Conservation (phyloP, 352 stramenopile genomes). For the Phytophthora idaei region DNA sequence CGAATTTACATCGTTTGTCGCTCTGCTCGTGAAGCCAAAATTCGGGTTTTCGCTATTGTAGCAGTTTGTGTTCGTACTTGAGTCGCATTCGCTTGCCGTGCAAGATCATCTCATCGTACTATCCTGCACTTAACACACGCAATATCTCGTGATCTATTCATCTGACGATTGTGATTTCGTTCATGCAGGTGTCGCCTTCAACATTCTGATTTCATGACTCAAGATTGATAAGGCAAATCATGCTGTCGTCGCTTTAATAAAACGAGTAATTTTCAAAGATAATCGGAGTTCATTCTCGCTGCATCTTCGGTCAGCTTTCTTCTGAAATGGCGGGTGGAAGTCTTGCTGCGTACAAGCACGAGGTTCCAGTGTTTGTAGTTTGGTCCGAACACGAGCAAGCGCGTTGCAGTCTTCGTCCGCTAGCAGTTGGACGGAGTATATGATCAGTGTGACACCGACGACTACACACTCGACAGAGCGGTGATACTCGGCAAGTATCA, state of each 20-base stretch:
- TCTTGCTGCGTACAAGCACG: conserved; percentile 16
- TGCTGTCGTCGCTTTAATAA: no score
- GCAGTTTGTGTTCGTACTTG: conserved; percentile 45
- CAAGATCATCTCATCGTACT: conserved; percentile 26
- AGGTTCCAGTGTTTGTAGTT: neutral
- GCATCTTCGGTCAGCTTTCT: conserved; percentile 5
- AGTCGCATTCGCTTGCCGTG: conserved; percentile 27
- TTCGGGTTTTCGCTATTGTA: conserved; percentile 34
- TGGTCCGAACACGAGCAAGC: conserved; percentile 20
- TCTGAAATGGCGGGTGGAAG: conserved; percentile 19
- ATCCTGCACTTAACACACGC: neutral
- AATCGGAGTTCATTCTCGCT: no score
- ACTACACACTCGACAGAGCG: conserved; percentile 58
- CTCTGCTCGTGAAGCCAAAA: conserved; percentile 14
- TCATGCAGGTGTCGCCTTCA: neutral
- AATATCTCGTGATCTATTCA: no score
- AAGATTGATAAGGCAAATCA: no score
- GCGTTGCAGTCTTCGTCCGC: conserved; percentile 10
- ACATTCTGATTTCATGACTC: neutral
- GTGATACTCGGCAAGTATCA: conserved; percentile 43
- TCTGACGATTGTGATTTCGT: neutral
- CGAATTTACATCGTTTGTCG: conserved; percentile 23
- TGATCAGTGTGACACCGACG: conserved; percentile 60
- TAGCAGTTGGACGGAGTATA: conserved; percentile 24
- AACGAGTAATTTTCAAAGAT: no score